These are phyloP conservation scores for Cystobasidium slooffiae DNA, from an alignment of 1,284 basidiomycete genomes.

Conservation along the genomic window DNA sequence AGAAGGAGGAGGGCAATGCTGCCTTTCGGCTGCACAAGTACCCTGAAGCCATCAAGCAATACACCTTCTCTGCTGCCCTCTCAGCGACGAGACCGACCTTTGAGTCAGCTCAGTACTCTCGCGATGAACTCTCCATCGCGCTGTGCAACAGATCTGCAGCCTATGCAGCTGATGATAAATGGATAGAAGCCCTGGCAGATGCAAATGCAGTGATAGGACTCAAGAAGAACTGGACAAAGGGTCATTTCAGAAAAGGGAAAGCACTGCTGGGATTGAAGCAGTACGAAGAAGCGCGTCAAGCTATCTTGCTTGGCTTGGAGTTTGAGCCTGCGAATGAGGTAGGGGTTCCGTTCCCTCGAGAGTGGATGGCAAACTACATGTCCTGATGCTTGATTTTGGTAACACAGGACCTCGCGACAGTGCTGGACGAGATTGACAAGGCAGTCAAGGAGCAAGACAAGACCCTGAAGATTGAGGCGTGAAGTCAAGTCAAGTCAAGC, in stretches of 20 bases:
- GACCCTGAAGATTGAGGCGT: not conserved
- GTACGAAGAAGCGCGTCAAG: slow-evolving; percentile 77
- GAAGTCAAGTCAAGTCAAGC: not conserved
- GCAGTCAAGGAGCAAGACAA: slow-evolving; percentile 20
- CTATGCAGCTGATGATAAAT: slow-evolving; percentile 75
- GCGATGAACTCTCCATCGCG: slow-evolving; percentile 86
- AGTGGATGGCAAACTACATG: not conserved
- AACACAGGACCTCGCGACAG: slow-evolving; percentile 38
- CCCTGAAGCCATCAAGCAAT: slow-evolving; percentile 76
- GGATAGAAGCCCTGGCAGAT: slow-evolving; percentile 81
- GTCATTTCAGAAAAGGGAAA: slow-evolving; percentile 89
- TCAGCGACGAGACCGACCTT: slow-evolving; percentile 85
- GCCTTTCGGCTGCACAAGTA: slow-evolving; percentile 76
- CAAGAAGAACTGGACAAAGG: slow-evolving; percentile 89
- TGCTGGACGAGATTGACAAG: slow-evolving; percentile 43
- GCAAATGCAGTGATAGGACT: slow-evolving; percentile 86
- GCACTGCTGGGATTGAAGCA: slow-evolving; percentile 77
- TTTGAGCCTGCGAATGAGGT: slow-evolving; percentile 80
- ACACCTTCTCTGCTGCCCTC: slow-evolving; percentile 80
- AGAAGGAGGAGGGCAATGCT: slow-evolving; percentile 91
- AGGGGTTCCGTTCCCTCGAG: no score
- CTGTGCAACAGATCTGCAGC: slow-evolving; percentile 91
- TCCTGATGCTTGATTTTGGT: not conserved
- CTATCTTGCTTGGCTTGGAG: slow-evolving; percentile 78
- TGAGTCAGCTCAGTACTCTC: slow-evolving; percentile 78